phyloP scores from a whole-genome alignment of 2,329 filamentous ascomycete genomes.

The Chrysoporthe cubensis region DNA sequence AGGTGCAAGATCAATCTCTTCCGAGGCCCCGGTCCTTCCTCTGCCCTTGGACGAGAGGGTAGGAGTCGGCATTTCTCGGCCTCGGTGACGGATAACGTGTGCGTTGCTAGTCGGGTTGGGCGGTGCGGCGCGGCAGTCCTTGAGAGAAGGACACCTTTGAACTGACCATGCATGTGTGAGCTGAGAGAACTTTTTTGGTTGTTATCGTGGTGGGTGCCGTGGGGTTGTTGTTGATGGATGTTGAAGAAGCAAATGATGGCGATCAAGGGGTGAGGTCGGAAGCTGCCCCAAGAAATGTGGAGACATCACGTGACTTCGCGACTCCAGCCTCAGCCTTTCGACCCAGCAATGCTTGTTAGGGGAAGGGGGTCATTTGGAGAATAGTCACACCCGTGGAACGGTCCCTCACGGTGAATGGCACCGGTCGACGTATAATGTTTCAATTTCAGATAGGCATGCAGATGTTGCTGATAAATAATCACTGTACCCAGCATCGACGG shows the following conservation, averaged over 20 bases:
- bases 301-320: conserved; percentile 15
- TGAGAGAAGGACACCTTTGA: conserved; percentile 29
- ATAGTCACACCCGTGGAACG: too few species aligned
- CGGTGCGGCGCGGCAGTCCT: conserved; percentile 27
- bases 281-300: neutral
- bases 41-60: conserved; percentile 20
- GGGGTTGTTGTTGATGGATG: neutral
- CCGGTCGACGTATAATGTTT: neutral
- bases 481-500: too few species aligned
- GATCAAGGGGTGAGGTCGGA: neutral
- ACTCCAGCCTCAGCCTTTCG: neutral
- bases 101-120: conserved; percentile 22
- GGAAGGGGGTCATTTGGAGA: neutral
- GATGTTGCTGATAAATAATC: too few species aligned
- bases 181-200: neutral
- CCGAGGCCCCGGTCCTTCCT: conserved; percentile 28
- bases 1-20: conserved; percentile 3
- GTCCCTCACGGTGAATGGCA: too few species aligned
- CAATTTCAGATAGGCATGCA: too few species aligned
- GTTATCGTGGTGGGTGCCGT: neutral
- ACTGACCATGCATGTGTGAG: conserved; percentile 27
- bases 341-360: neutral
- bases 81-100: conserved; percentile 25
- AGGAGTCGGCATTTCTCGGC: conserved; percentile 19
- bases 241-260: neutral